A percentile compares a stretch with the other conserved stretches of the same genome.
Evolutionary conservation across 352 stramenopile genomes (phyloP).

Genomic region (Thalassiosira exigua): DNA sequence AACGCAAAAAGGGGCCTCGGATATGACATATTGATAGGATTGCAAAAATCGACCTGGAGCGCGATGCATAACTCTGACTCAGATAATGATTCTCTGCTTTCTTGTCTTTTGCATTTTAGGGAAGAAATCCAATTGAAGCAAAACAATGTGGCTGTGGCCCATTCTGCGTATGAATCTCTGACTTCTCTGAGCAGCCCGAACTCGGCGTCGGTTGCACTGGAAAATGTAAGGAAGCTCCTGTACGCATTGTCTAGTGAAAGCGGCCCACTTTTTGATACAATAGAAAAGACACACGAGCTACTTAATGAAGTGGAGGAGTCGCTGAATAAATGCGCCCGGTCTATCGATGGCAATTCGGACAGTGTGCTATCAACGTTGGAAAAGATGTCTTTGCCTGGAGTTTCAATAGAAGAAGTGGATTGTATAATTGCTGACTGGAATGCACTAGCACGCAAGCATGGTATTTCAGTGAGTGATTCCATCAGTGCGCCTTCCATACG

Average conservation of each 20-base stretch:
- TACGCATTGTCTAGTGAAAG: conserved; percentile 54
- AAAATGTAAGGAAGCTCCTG: conserved; percentile 68
- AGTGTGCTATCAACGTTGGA: conserved; percentile 66
- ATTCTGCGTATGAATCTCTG: conserved; percentile 62
- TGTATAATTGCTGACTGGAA: conserved; percentile 82
- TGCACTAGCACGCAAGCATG: conserved; percentile 82
- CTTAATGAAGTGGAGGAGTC: conserved; percentile 74
- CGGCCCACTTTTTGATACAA: conserved; percentile 42
- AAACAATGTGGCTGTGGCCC: conserved; percentile 53
- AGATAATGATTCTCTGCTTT: conserved; percentile 53
- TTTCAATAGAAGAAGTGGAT: conserved; percentile 76
- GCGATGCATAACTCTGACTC: conserved; percentile 13
- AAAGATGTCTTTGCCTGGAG: conserved; percentile 39
- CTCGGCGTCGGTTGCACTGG: conserved; percentile 67
- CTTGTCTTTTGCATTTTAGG: conserved; percentile 61
- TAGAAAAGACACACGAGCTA: conserved; percentile 76
- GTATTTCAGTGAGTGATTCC: conserved; percentile 58
- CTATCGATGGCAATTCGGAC: conserved; percentile 68
- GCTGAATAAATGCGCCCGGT: conserved; percentile 62
- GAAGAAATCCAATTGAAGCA: conserved; percentile 61
- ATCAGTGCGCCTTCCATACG: not conserved
- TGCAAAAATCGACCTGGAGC: conserved; percentile 30
- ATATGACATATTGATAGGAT: conserved; percentile 20
- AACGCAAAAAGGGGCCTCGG: conserved; percentile 6
- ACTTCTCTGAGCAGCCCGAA: conserved; percentile 59